Evolutionary conservation across 768 basidiomycete genomes (phyloP).

Genomic region (Cantharellus anzutake): DNA sequence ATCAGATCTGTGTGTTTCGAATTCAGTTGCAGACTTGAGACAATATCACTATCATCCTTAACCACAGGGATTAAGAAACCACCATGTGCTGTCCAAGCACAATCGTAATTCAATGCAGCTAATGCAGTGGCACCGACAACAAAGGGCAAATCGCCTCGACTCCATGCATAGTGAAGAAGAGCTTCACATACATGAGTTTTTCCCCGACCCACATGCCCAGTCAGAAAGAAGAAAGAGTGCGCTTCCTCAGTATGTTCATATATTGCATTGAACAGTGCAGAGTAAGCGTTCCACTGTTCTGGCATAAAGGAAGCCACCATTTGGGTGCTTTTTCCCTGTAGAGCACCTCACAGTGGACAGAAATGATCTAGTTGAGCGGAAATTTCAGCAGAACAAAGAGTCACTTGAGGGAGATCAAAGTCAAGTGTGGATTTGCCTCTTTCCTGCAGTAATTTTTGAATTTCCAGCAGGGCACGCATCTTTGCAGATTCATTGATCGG

Average conservation of each 20-base stretch:
- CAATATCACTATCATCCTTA: background rate
- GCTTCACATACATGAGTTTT: constrained; percentile 23
- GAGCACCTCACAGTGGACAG: too few species aligned
- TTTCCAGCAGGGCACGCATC: background rate
- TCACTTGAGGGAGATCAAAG: background rate
- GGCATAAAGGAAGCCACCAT: too few species aligned
- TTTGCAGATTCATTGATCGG: background rate
- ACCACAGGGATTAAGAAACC: background rate
- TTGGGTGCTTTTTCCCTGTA: too few species aligned
- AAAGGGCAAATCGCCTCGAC: background rate
- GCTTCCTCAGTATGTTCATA: background rate
- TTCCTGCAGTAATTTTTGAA: background rate
- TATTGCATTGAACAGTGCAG: background rate
- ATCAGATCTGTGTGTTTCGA: constrained; percentile 20
- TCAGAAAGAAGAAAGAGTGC: constrained; percentile 17
- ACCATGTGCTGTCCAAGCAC: background rate
- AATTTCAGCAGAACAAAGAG: background rate
- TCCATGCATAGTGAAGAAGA: constrained; percentile 5
- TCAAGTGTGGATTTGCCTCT: background rate
- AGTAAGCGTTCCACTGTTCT: too few species aligned
- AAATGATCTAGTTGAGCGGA: background rate
- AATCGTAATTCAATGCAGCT: background rate
- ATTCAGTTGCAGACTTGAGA: constrained; percentile 15
- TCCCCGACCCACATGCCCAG: constrained; percentile 24
- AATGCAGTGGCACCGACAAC: background rate